phyloP scores from a whole-genome alignment of 371 early-diverging fungal species.

The Zopfochytrium polystomum region DNA sequence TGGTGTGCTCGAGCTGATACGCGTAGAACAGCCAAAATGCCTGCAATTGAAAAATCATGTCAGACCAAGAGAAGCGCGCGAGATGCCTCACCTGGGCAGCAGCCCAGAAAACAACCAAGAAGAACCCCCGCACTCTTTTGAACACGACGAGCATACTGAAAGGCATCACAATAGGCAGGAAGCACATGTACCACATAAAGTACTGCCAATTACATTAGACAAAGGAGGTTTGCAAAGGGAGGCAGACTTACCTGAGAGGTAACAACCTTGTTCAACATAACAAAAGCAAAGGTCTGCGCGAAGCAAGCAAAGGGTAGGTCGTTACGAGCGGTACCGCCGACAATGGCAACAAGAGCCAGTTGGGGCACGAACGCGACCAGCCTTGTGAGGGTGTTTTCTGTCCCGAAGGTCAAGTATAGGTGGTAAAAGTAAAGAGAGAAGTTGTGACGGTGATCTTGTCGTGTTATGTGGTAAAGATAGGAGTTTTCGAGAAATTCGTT shows the following conservation, averaged over 20 bases:
- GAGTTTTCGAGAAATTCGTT: conserved; percentile 85
- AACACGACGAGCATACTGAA: conserved; percentile 50
- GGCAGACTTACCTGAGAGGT: conserved; percentile 80
- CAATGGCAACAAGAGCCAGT: conserved; percentile 51
- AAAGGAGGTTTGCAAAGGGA: neutral
- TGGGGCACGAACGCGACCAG: conserved; percentile 77
- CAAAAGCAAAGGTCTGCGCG: conserved; percentile 92
- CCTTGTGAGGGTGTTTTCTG: conserved; percentile 20
- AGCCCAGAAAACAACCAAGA: conserved; percentile 70
- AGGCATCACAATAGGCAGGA: conserved; percentile 83
- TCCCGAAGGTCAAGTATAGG: conserved; percentile 67
- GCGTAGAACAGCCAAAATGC: conserved; percentile 81
- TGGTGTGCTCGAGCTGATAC: conserved; percentile 82
- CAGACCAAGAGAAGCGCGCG: neutral
- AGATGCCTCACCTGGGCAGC: conserved; percentile 54
- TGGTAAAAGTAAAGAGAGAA: conserved; percentile 94
- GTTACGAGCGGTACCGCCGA: conserved; percentile 45
- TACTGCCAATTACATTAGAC: conserved; percentile 55
- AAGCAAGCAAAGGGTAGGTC: conserved; percentile 87
- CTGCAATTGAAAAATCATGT: conserved; percentile 43
- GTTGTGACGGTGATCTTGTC: conserved; percentile 97
- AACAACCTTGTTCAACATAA: conserved; percentile 93
- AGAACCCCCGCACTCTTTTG: conserved; percentile 53
- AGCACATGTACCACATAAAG: conserved; percentile 97
- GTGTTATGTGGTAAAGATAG: conserved; percentile 88